Percentiles rank a stretch among this genome's conserved stretches.
Evolutionary conservation across 2,329 filamentous ascomycete species (phyloP).

Genomic region (Alternaria longipes): DNA sequence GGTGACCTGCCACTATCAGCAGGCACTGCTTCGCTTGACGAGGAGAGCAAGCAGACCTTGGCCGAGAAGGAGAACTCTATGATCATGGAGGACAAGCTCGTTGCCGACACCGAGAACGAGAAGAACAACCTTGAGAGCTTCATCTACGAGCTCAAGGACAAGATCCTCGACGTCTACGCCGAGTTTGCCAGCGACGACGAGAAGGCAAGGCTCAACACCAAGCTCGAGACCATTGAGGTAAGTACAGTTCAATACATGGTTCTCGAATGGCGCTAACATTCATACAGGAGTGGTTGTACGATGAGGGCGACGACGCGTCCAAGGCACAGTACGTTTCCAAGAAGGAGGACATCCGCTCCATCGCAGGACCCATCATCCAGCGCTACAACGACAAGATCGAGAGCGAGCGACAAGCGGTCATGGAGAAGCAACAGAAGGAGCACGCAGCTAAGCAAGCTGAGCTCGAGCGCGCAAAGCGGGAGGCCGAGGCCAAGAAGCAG

Average conservation of each 20-base stretch:
- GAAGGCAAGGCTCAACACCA: constrained; percentile 84
- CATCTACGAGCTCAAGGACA: constrained; percentile 96
- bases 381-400: constrained; percentile 96
- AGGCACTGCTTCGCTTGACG: constrained; percentile 82
- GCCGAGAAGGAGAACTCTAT: constrained; percentile 87
- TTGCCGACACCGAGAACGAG: constrained; percentile 97
- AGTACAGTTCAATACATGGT: constrained; percentile 46
- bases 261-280: constrained; percentile 20
- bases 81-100: constrained; percentile 98
- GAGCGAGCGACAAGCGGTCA: constrained; percentile 79
- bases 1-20: constrained; percentile 89
- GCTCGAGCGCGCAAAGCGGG: constrained; percentile 78
- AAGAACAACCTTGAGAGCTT: constrained; percentile 99
- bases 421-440: constrained; percentile 71
- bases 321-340: constrained; percentile 95
- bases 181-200: constrained; percentile 91
- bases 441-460: constrained; percentile 69
- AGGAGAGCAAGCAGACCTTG: constrained; percentile 70
- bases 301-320: constrained; percentile 92
- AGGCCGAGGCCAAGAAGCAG: constrained; percentile 73
- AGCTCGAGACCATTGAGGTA: constrained; percentile 88
- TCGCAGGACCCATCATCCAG: constrained; percentile 91
- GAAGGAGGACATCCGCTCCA: constrained; percentile 91
- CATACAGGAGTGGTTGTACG: constrained; percentile 92
- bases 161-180: constrained; percentile 90